phyloP scores from a whole-genome alignment of 495 filamentous ascomycete genomes.

The Neurospora sp. region DNA sequence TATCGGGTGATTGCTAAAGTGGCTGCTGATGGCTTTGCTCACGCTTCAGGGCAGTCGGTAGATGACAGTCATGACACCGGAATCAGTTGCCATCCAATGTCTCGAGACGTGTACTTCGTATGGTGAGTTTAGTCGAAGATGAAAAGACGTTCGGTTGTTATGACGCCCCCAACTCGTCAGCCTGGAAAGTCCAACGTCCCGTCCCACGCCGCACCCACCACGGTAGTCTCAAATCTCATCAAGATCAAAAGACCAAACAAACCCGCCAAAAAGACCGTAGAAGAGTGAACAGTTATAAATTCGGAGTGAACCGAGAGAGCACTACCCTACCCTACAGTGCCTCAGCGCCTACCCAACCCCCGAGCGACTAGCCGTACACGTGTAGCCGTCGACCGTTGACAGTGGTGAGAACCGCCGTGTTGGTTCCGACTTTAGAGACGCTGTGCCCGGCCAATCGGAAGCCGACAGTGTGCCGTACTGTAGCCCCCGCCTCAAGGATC shows the following conservation, averaged over 20 bases:
- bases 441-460: background rate
- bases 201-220: background rate
- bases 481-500: background rate
- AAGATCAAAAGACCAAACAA: background rate
- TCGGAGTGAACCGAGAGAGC: background rate
- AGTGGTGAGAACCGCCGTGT: background rate
- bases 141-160: background rate
- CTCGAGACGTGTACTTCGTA: background rate
- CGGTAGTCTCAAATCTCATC: background rate
- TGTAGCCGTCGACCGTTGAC: background rate
- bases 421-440: background rate
- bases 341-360: background rate
- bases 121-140: background rate
- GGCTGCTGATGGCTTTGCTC: background rate
- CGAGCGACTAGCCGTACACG: background rate
- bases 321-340: background rate
- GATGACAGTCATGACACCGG: background rate
- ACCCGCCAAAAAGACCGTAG: background rate
- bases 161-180: background rate
- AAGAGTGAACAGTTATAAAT: background rate
- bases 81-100: background rate
- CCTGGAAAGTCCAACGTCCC: background rate
- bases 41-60: background rate
- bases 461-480: background rate
- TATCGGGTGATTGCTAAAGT: background rate